These are phyloP conservation scores for Silene latifolia DNA, from an alignment of 148 eudicot genomes.

Conservation along the genomic window DNA sequence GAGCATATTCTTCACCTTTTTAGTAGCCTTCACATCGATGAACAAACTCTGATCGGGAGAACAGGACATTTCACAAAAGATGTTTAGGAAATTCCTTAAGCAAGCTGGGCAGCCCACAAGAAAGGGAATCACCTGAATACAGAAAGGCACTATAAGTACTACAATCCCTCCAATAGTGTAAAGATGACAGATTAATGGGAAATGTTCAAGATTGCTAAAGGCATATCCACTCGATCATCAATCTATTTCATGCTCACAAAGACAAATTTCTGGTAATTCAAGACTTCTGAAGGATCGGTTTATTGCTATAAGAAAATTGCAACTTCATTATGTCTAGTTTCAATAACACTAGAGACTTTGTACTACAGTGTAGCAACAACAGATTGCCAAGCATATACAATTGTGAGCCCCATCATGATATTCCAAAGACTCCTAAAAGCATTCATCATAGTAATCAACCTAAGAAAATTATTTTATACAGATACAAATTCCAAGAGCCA, in stretches of 20 bases:
- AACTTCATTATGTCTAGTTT: neutral
- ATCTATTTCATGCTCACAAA: neutral
- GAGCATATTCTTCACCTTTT: constrained; percentile 45
- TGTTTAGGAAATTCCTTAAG: constrained; percentile 73
- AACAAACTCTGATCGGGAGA: constrained; percentile 80
- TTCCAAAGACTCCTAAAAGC: neutral
- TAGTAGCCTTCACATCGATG: constrained; percentile 61
- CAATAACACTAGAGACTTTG: neutral
- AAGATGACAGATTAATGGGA: neutral
- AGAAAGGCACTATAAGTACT: neutral
- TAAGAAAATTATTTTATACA: neutral
- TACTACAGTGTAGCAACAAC: neutral
- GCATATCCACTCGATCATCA: constrained; percentile 1
- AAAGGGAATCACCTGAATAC: constrained; percentile 69
- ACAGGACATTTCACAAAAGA: constrained; percentile 80
- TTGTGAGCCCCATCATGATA: neutral
- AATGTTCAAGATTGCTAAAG: neutral
- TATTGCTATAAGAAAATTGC: neutral
- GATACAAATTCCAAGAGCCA: neutral
- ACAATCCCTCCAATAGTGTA: neutral
- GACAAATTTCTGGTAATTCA: neutral
- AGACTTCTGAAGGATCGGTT: neutral
- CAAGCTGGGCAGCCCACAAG: constrained; percentile 93
- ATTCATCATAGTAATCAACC: neutral
- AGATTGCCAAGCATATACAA: neutral